Evolutionary conservation across 1,139 yeast genomes (phyloP), one percentile per base, ranked within the genome.

Genomic region (Nadsonia starkeyi-henricii): DNA sequence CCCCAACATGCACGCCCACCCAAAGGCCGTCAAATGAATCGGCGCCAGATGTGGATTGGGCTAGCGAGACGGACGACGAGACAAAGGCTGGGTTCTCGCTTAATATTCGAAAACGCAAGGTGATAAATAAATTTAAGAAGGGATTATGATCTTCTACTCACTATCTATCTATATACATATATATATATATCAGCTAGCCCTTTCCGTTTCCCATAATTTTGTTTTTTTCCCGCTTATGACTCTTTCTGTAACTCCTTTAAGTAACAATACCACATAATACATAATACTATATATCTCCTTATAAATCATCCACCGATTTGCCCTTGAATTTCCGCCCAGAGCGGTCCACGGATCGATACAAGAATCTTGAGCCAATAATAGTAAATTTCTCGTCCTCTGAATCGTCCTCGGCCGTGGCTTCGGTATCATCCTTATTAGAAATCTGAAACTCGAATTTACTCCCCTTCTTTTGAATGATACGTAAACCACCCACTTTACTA

Each of bases 301-400:
- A 55, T 44, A 84, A 64, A 60, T 80, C 85, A 51, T 77, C 83
- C 44, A 82, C 82, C 37, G 75, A 73, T 56, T 81, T 91, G 52
- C 79, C 76, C 64, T 89, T 89, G 70, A 88, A 88, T 69, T 89
- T 88, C 57, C 84, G 78, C 21, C 84, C 85, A 0, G 95, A 78
- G 52, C 98, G 71, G 57, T 89, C 97, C 3, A 79, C 78, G 43
- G 91, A 73, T 59, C 95, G 73, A 53, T 80, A 75, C 54, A 81
- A 78, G 57, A 89, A 76, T 52, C 96, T 70, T 41, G 89, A 82
- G 1, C 97, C 97, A 15, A 86, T 66, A 7, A 89, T 74, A 18
- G 81, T 77, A 62, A 84, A 85, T 20, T 74, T 74, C 26, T 78
- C 56, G 3, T 58, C 62, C 9, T 23, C 28, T 23, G 5, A 5